These are phyloP conservation scores for Monosporascus cannonballus DNA, from an alignment of 2,329 filamentous ascomycete species.

Conservation along the genomic window DNA sequence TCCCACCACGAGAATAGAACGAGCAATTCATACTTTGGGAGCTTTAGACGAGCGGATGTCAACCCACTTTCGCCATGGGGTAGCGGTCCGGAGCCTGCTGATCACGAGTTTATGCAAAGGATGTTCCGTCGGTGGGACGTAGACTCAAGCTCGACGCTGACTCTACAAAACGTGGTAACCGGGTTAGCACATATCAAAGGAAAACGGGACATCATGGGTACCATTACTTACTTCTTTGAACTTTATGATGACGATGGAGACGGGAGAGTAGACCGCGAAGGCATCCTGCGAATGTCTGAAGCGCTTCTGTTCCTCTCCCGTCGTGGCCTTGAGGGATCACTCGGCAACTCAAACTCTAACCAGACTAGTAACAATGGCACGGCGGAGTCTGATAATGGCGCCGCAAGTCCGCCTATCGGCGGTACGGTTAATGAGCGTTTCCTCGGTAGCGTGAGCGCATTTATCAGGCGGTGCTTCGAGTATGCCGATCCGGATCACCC, in stretches of 20 bases:
- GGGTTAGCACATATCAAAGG: slow-evolving; percentile 90
- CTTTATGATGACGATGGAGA: slow-evolving; percentile 91
- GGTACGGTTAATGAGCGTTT: slow-evolving; percentile 78
- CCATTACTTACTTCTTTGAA: slow-evolving; percentile 96
- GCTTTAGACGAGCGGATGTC: slow-evolving; percentile 40
- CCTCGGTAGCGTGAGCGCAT: slow-evolving; percentile 86
- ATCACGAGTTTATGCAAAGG: slow-evolving; percentile 89
- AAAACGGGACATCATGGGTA: slow-evolving; percentile 92
- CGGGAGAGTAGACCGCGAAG: slow-evolving; percentile 88
- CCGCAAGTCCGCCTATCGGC: slow-evolving; percentile 37
- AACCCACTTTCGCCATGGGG: slow-evolving; percentile 48
- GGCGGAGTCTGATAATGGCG: slow-evolving; percentile 27
- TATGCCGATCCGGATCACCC: slow-evolving; percentile 91
- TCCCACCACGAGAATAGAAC: slow-evolving; percentile 46
- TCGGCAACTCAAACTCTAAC: slow-evolving; percentile 58
- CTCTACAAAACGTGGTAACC: slow-evolving; percentile 84
- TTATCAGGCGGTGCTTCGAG: slow-evolving; percentile 94
- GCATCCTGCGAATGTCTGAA: slow-evolving; percentile 91
- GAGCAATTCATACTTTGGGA: slow-evolving; percentile 54
- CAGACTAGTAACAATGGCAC: slow-evolving; percentile 41
- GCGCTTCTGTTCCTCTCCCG: slow-evolving; percentile 87
- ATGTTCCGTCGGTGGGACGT: slow-evolving; percentile 86
- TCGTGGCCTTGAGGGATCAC: slow-evolving; percentile 71
- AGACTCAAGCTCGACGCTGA: slow-evolving; percentile 70
- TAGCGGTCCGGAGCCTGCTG: slow-evolving; percentile 61